Base-by-base conservation (phyloP, 2,329 filamentous ascomycete species). In the Exutisphaerella laricina region DNA sequence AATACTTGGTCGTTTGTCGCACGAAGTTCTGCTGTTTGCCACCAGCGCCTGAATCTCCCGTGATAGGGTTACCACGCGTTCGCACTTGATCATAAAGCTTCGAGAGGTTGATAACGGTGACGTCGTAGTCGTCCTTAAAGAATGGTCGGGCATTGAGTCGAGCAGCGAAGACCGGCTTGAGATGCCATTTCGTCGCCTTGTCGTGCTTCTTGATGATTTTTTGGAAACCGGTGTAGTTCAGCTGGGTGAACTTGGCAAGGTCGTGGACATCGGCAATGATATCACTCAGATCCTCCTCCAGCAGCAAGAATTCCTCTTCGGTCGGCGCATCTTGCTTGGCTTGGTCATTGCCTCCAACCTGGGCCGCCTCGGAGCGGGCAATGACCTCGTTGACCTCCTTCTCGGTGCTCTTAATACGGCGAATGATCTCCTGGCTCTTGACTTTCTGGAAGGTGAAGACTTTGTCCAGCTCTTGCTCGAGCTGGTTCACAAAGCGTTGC, bases 191-290 rank as follows among this genome's bases (percentile, higher is more conserved):
- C 0, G 92, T 98, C 73, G 85, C 76, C 87, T 98, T 98, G 47
- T 58, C 92, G 66, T 98, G 92, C 75, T 98, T 98, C 76, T 98
- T 98, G 68, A 98, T 95, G 52, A 98, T 98, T 75, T 98, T 98
- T 73, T 96, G 94, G 65, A 98, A 98, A 4, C 92, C 92, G 0
- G 90, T 97, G 64, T 98, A 98, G 70, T 98, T 98, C 62, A 98
- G 72, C 70, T 96, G 90, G 5, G 94, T 94, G 65, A 95, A 98
- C 70, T 97, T 97, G 66, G 92, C 89, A 47, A 98, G 76, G 60
- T 98, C 92, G 67, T 98, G 90, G 16, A 98, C 92, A 61, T 98
- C 90, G 56, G 92, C 92, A 64, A 98, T 98, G 61, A 98, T 89
- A 65, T 98, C 92, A 68, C 88, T 95, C 60, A 98, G 70, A 59